Evolutionary conservation across 371 early-diverging fungal species (phyloP).

Genomic region (Mortierella sp.): DNA sequence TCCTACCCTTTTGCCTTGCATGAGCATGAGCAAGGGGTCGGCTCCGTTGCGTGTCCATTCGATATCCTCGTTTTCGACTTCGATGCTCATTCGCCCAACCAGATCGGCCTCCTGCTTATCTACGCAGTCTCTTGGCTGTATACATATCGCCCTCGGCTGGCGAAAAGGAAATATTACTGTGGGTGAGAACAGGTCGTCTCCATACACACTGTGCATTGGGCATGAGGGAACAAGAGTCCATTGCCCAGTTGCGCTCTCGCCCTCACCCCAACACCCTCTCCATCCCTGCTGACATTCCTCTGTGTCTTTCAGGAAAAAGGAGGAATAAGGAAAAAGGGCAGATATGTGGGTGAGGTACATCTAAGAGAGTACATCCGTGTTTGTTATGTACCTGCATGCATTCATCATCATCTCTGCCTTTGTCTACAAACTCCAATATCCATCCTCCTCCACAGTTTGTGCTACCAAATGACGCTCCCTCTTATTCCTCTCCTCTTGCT

Average conservation of each 20-base stretch:
- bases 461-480: slow-evolving; percentile 4
- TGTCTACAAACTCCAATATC: neutral
- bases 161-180: neutral
- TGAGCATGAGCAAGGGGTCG: neutral
- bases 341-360: slow-evolving; percentile 5
- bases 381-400: neutral
- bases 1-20: neutral
- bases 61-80: neutral
- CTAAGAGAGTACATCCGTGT: too few species aligned
- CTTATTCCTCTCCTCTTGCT: neutral
- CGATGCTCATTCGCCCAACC: neutral
- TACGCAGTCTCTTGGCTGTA: too few species aligned
- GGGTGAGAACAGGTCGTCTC: neutral
- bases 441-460: slow-evolving; percentile 7
- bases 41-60: neutral
- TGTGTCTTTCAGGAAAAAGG: neutral
- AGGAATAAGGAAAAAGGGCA: neutral
- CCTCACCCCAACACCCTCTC: too few species aligned
- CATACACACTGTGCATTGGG: neutral
- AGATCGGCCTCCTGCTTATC: neutral
- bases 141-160: neutral
- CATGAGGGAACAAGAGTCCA: neutral
- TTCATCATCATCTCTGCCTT: neutral
- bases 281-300: slow-evolving; percentile 13
- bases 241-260: too few species aligned